Evolutionary conservation across 2,329 filamentous ascomycete species (phyloP), one percentile per base, ranked within the genome.

Genomic region (Stagonosporopsis chrysanthemi): DNA sequence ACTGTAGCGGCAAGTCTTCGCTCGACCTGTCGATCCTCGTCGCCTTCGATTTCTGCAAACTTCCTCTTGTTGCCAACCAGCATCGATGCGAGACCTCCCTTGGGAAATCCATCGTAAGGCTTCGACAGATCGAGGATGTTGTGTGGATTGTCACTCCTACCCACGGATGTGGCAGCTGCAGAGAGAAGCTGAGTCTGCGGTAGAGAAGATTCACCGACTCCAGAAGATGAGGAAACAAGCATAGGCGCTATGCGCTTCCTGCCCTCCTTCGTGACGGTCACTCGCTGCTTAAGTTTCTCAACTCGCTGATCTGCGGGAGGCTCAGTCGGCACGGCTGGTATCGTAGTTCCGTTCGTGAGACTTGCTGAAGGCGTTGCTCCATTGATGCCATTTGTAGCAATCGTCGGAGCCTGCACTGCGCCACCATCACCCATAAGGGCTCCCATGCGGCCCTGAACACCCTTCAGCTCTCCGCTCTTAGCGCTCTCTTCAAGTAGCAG

Each of bases 191-290:
- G 91, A 22, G 92, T 90, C 70, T 96, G 91, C 1, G 94, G 94
- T 12, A 97, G 80, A 15, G 93, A 96, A 0, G 93, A 96, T 70
- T 93, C 88, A 11, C 91, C 91, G 1, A 89, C 90, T 2, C 91
- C 92, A 8, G 93, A 94, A 0, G 92, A 92, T 0, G 94, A 96
- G 2, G 81, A 82, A 6, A 99, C 91, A 12, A 99, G 83, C 62
- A 99, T 82, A 1, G 95, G 95, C 4, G 92, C 91, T 52, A 99
- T 94, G 52, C 95, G 86, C 79, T 99, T 99, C 79, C 95, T 98
- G 28, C 95, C 95, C 64, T 99, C 94, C 74, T 97, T 98, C 0
- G 92, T 96, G 58, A 97, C 89, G 0, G 94, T 97, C 3, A 98
- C 93, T 49, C 95, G 86, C 61, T 94, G 91, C 77, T 98, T 98